Evolutionary conservation across 2,329 filamentous ascomycete genomes (phyloP), one percentile per base, ranked within the genome.

Genomic region (Beauveria sp.): DNA sequence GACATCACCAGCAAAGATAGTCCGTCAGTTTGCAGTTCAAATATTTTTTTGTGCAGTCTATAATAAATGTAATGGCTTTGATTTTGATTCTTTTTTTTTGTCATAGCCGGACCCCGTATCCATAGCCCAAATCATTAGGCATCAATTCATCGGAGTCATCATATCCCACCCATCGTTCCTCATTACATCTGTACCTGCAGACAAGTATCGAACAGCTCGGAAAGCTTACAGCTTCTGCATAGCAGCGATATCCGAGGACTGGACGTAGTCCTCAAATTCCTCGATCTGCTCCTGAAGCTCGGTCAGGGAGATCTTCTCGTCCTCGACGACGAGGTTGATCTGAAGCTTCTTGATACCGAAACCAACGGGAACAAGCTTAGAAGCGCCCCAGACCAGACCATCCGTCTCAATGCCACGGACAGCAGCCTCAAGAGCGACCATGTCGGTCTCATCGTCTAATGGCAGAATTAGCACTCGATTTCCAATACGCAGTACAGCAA

Each of bases 331-430:
- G 70, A 98, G 80, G 88, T 91, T 98, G 83, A 99, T 96, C 86
- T 98, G 93, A 67, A 99, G 88, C 87, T 98, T 98, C 85, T 90
- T 95, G 84, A 99, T 96, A 84, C 95, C 95, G 84, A 91, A 99
- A 73, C 93, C 93, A 71, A 99, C 88, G 68, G 93, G 77, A 58
- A 96, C 88, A 67, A 96, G 83, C 84, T 95, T 90, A 77, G 90
- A 93, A 67, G 83, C 87, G 87, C 93, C 93, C 95, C 95, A 99
- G 67, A 96, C 88, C 66, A 99, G 90, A 80, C 95, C 95, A 55
- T 98, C 93, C 84, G 89, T 87, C 79, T 93, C 86, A 70, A 98
- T 93, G 68, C 81, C 78, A 72, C 91, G 89, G 70, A 98, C 93
- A 67, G 88, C 81, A 38, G 78, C 82, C 83, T 96, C 91, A 64